Percentiles rank a stretch among this genome's conserved stretches.
phyloP scores from a whole-genome alignment of 176 grass and related monocot species.

The Tuctoria greenei region DNA sequence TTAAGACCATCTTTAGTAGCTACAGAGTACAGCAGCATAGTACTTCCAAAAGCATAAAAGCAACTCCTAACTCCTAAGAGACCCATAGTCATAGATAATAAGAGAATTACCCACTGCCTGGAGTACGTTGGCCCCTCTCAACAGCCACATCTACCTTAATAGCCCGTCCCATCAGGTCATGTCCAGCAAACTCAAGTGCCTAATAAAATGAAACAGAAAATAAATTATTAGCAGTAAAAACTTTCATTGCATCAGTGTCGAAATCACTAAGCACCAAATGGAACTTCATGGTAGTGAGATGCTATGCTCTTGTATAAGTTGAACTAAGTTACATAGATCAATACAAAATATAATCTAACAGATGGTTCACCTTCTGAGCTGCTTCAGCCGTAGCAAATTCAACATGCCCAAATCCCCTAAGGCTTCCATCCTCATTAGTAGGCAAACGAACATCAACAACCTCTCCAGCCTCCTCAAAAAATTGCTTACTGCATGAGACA shows the following conservation, averaged over 20 bases:
- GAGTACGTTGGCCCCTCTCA: constrained; percentile 49
- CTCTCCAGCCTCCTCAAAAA: constrained; percentile 61
- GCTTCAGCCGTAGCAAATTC: constrained; percentile 67
- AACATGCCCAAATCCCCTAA: constrained; percentile 72
- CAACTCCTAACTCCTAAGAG: background rate
- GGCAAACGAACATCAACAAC: constrained; percentile 56
- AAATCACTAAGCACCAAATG: background rate
- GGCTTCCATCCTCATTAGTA: constrained; percentile 43
- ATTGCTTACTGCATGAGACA: constrained; percentile 46
- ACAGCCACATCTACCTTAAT: constrained; percentile 58
- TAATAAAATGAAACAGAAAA: constrained; percentile 32
- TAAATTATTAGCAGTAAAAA: background rate
- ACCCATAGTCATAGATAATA: background rate
- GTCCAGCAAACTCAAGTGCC: constrained; percentile 54
- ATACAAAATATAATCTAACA: background rate
- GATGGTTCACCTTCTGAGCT: constrained; percentile 57
- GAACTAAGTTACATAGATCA: background rate
- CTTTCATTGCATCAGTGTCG: background rate
- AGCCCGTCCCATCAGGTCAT: constrained; percentile 55
- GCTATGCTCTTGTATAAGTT: background rate
- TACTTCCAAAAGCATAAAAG: background rate
- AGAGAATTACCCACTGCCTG: constrained; percentile 51
- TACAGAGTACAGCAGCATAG: background rate
- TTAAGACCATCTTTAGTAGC: background rate
- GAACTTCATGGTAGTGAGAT: background rate